A percentile compares a stretch with the other conserved stretches of the same genome.
Conservation (phyloP, 2,329 filamentous ascomycete species). For the Colletotrichum neosansevieriae region DNA sequence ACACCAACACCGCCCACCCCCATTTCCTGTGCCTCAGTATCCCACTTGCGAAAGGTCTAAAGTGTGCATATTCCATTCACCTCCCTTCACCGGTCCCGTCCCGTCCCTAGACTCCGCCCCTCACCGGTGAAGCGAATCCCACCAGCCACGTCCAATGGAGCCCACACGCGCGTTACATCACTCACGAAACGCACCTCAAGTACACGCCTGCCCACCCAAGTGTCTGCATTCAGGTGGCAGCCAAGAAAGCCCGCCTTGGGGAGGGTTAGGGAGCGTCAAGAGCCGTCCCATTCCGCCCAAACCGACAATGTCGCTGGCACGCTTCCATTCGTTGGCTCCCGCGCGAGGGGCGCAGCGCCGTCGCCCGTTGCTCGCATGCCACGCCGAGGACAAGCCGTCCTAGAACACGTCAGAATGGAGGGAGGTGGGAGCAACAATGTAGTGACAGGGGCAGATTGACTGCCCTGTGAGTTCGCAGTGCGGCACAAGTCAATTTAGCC, state of each 20-base stretch:
- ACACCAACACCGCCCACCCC: slow-evolving; percentile 3
- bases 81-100: slow-evolving; percentile 37
- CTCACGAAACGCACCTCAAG: slow-evolving; percentile 19
- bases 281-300: slow-evolving; percentile 36
- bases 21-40: neutral
- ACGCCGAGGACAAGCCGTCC: slow-evolving; percentile 21
- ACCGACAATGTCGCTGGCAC: slow-evolving; percentile 35
- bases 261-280: slow-evolving; percentile 33
- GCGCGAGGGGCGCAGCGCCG: neutral
- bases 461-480: neutral
- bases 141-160: slow-evolving; percentile 23
- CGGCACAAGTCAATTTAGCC: slow-evolving; percentile 1
- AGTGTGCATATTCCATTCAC: slow-evolving; percentile 20
- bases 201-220: neutral
- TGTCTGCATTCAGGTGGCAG: neutral
- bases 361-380: slow-evolving; percentile 1
- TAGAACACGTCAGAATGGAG: slow-evolving; percentile 32
- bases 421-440: neutral
- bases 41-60: neutral
- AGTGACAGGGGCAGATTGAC: neutral
- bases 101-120: slow-evolving; percentile 37
- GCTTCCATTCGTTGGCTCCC: slow-evolving; percentile 22
- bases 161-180: slow-evolving; percentile 1
- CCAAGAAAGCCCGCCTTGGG: slow-evolving; percentile 19
- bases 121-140: slow-evolving; percentile 37